Conservation (phyloP, 805 yeast genomes). For the Spathaspora passalidarum region DNA sequence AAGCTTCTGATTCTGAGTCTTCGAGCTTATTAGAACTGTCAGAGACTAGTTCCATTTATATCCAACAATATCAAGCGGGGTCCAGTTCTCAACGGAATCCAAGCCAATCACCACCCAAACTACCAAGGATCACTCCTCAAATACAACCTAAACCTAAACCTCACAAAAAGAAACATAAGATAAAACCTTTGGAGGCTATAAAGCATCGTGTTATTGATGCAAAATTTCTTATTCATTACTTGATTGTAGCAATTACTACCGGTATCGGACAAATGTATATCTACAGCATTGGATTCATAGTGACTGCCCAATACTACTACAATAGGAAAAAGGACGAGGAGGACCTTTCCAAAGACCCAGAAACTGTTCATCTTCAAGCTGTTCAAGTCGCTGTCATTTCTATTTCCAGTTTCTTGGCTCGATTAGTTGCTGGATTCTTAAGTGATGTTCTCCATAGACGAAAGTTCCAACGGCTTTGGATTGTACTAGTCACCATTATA, state of each 20-base stretch:
- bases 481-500: constrained; percentile 44
- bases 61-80: background rate
- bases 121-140: too few relatives aligned
- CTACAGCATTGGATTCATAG: constrained; percentile 72
- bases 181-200: constrained; percentile 16
- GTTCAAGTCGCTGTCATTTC: constrained; percentile 69
- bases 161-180: background rate
- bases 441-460: constrained; percentile 58
- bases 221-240: constrained; percentile 48
- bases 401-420: constrained; percentile 60
- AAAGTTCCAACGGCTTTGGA: constrained; percentile 65
- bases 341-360: constrained; percentile 4
- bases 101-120: background rate
- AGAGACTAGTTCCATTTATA: background rate
- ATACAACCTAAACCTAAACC: background rate
- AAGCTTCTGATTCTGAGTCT: constrained; percentile 11
- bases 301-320: constrained; percentile 37
- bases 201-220: constrained; percentile 19
- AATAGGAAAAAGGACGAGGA: background rate
- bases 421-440: constrained; percentile 61
- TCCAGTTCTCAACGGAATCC: constrained; percentile 6
- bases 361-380: constrained; percentile 54
- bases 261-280: constrained; percentile 73
- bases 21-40: background rate
- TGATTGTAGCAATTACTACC: constrained; percentile 54